phyloP scores from a whole-genome alignment of 2,329 filamentous ascomycete genomes.

The Exophiala sp. region DNA sequence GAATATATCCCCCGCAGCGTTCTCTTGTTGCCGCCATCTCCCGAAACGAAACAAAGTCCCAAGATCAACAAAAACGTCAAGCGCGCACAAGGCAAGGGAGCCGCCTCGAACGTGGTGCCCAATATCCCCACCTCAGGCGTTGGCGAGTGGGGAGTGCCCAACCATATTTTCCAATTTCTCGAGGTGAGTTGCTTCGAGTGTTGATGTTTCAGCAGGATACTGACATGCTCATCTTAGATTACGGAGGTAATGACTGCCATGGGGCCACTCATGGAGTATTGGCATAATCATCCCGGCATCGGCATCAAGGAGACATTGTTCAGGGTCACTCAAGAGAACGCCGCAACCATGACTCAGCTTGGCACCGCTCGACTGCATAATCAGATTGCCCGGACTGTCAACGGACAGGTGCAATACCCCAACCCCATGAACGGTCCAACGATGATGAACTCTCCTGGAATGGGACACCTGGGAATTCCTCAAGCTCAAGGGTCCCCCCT shows the following conservation, averaged over 20 bases:
- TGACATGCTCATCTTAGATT: conserved; percentile 43
- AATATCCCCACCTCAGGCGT: conserved; percentile 39
- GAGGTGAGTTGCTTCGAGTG: conserved; percentile 46
- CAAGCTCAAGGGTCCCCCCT: conserved; percentile 46
- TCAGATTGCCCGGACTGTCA: conserved; percentile 25
- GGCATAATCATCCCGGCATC: conserved; percentile 48
- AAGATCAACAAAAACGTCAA: conserved; percentile 53
- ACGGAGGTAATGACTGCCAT: conserved; percentile 61
- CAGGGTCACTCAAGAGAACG: conserved; percentile 43
- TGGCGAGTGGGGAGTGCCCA: conserved; percentile 49
- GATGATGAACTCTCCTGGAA: conserved; percentile 55
- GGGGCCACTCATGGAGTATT: conserved; percentile 55
- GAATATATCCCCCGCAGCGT: conserved; percentile 70
- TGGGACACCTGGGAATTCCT: conserved; percentile 49
- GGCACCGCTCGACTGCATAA: conserved; percentile 22
- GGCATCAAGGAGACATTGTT: conserved; percentile 52
- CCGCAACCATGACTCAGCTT: conserved; percentile 30
- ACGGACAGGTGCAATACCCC: conserved; percentile 29
- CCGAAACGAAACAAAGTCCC: conserved; percentile 52
- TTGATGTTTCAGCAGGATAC: not conserved
- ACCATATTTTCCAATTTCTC: conserved; percentile 54
- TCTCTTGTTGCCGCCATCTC: conserved; percentile 44
- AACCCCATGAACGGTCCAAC: conserved; percentile 43
- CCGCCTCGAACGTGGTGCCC: conserved; percentile 33
- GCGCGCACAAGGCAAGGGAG: conserved; percentile 38